These are phyloP conservation scores for Fraxinus platypoda DNA, from an alignment of 305 asterid species.

Conservation along the genomic window DNA sequence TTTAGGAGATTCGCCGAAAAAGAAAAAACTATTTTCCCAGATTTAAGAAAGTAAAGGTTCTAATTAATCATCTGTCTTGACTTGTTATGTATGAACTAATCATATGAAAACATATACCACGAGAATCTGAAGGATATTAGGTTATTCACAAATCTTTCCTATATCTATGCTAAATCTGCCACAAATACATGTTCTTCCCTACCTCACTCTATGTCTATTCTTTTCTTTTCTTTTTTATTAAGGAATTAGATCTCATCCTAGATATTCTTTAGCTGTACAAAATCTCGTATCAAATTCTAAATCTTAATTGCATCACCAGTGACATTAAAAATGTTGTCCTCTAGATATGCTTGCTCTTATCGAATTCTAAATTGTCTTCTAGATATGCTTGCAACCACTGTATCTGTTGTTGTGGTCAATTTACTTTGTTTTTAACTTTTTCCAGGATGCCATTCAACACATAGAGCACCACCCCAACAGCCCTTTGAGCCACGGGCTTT, in stretches of 20 bases:
- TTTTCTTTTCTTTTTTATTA: constrained; percentile 16
- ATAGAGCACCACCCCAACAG: constrained; percentile 48
- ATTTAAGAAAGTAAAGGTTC: constrained; percentile 25
- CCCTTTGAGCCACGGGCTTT: constrained; percentile 59
- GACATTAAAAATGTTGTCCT: constrained; percentile 29
- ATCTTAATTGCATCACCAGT: constrained; percentile 57
- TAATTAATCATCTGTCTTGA: constrained; percentile 19
- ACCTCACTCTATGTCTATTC: neutral
- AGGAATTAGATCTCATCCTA: constrained; percentile 53
- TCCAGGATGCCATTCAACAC: constrained; percentile 25
- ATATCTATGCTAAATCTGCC: constrained; percentile 51
- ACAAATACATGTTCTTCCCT: constrained; percentile 12
- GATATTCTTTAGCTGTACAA: constrained; percentile 62
- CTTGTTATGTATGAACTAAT: constrained; percentile 31
- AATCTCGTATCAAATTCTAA: constrained; percentile 35
- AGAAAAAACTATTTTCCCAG: constrained; percentile 16
- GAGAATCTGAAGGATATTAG: constrained; percentile 44
- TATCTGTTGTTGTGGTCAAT: constrained; percentile 28
- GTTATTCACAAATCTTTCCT: constrained; percentile 40
- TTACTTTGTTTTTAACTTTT: constrained; percentile 10
- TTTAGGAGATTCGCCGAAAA: constrained; percentile 1
- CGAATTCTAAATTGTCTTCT: constrained; percentile 26
- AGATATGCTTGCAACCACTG: constrained; percentile 49
- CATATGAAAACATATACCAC: constrained; percentile 32
- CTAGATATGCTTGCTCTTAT: constrained; percentile 37